These are phyloP conservation scores for Rhododendron ferrugineum DNA, from an alignment of 148 eudicot genomes.

Conservation along the genomic window DNA sequence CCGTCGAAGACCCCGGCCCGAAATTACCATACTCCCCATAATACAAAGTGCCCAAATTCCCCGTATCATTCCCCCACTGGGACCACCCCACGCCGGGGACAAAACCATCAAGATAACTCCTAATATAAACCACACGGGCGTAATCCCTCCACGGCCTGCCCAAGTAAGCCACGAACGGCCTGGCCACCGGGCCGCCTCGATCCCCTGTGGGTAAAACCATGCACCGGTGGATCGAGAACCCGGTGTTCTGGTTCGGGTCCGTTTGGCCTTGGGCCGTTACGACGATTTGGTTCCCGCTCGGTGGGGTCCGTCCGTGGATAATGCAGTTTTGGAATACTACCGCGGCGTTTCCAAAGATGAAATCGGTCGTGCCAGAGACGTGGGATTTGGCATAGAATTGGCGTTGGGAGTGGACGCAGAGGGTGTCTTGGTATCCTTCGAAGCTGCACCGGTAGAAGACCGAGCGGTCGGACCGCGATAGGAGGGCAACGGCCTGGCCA, in stretches of 20 bases:
- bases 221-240: neutral
- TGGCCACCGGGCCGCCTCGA: neutral
- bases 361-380: neutral
- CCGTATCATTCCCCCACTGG: neutral
- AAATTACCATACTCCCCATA: neutral
- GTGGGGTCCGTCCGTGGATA: neutral
- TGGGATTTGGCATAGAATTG: neutral
- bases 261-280: neutral
- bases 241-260: neutral
- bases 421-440: conserved; percentile 4
- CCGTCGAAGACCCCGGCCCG: neutral
- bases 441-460: neutral
- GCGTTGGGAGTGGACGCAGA: conserved; percentile 1
- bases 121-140: neutral
- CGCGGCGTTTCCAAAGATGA: neutral
- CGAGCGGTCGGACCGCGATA: neutral
- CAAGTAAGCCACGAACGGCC: neutral
- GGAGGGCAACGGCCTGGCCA: neutral
- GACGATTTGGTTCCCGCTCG: neutral
- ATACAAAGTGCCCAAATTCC: neutral
- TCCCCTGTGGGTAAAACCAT: neutral
- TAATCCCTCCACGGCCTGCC: neutral
- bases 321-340: neutral
- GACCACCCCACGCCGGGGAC: neutral
- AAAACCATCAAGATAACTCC: neutral